Conservation (phyloP, 768 basidiomycete genomes). For the Lactarius pseudohatsudake region DNA sequence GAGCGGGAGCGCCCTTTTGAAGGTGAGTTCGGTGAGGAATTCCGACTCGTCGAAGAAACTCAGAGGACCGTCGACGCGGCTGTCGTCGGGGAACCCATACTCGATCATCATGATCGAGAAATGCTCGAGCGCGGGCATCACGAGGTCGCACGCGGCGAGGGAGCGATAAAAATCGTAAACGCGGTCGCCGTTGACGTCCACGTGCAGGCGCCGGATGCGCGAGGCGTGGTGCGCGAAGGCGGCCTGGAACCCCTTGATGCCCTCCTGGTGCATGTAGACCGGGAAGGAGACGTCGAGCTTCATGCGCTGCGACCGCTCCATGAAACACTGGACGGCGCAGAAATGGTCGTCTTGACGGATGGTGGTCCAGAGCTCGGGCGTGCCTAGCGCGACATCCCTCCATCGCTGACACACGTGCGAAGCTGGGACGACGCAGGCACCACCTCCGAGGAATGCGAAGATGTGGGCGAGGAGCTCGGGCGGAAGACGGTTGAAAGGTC, state of each 20-base stretch:
- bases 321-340: not conserved
- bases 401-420: slow-evolving; percentile 20
- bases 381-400: slow-evolving; percentile 2
- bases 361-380: slow-evolving; percentile 14
- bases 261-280: slow-evolving; percentile 3
- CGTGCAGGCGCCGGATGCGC: slow-evolving; percentile 15
- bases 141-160: slow-evolving; percentile 3
- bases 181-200: slow-evolving; percentile 13
- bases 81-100: slow-evolving; percentile 12
- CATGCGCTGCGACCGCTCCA: slow-evolving; percentile 2
- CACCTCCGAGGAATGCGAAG: slow-evolving; percentile 15
- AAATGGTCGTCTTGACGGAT: slow-evolving; percentile 14
- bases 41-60: slow-evolving; percentile 3
- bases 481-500: slow-evolving; percentile 15
- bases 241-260: not conserved
- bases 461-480: slow-evolving; percentile 20
- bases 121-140: slow-evolving; percentile 8
- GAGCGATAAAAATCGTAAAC: slow-evolving; percentile 12
- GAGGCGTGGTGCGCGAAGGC: not conserved
- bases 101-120: slow-evolving; percentile 21
- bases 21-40: not conserved
- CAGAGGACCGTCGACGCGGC: not conserved
- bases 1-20: slow-evolving; percentile 7
- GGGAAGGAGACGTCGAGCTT: slow-evolving; percentile 15
- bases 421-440: slow-evolving; percentile 4